These are phyloP conservation scores for Nothopassalora personata DNA, from an alignment of 2,329 filamentous ascomycete genomes.

Conservation along the genomic window DNA sequence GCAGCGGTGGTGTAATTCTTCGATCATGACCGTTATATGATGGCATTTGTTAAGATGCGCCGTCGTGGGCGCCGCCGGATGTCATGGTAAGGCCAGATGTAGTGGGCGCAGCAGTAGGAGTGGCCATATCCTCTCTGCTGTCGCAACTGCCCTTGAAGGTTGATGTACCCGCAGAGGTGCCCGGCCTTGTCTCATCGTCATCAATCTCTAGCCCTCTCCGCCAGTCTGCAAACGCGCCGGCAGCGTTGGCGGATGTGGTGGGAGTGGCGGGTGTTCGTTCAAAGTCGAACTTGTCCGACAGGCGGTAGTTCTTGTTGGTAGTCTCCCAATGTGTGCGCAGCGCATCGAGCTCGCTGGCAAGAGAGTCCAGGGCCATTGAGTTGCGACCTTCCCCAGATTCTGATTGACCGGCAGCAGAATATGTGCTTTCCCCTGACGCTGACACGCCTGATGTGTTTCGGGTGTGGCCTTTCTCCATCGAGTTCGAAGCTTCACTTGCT, in stretches of 20 bases:
- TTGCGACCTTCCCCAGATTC: conserved; percentile 27
- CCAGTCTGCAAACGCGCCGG: conserved; percentile 71
- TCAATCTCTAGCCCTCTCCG: conserved; percentile 64
- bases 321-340: conserved; percentile 90
- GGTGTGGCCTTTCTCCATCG: conserved; percentile 43
- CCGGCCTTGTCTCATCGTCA: conserved; percentile 22
- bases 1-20: neutral
- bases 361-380: conserved; percentile 62
- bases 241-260: conserved; percentile 3
- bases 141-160: neutral
- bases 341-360: conserved; percentile 87
- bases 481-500: conserved; percentile 35
- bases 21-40: neutral
- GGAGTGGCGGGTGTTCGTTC: conserved; percentile 17
- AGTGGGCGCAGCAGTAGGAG: conserved; percentile 5
- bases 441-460: conserved; percentile 50
- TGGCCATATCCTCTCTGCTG: conserved; percentile 4
- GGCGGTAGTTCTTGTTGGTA: conserved; percentile 88
- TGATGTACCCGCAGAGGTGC: neutral
- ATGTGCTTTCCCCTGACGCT: conserved; percentile 52
- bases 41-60: neutral
- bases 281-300: conserved; percentile 88
- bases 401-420: conserved; percentile 34
- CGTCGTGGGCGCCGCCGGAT: neutral
- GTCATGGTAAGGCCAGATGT: neutral